Conservation (phyloP, 371 early-diverging fungal genomes). For the Syncephalastrum monosporum region DNA sequence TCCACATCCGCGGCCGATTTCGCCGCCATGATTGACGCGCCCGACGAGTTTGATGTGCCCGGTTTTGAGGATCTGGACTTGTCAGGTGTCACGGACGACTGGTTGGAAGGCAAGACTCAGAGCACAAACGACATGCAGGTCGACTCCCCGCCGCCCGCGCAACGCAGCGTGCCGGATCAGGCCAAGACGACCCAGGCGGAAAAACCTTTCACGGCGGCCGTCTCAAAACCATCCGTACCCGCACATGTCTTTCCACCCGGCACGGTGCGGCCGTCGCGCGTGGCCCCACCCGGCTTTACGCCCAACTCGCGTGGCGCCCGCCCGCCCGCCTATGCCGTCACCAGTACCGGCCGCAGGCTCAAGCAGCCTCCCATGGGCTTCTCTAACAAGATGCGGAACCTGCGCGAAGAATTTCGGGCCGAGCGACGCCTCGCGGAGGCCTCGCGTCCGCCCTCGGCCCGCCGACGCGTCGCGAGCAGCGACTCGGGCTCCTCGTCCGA, state of each 20-base stretch:
- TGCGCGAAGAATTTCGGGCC: conserved; percentile 35
- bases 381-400: conserved; percentile 26
- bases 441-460: conserved; percentile 38
- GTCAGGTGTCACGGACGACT: conserved; percentile 39
- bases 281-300: conserved; percentile 15
- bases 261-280: background rate
- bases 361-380: conserved; percentile 45
- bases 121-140: background rate
- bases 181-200: background rate
- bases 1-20: background rate
- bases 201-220: background rate
- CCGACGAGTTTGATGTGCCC: conserved; percentile 12
- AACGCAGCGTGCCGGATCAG: background rate
- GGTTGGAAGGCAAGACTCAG: conserved; percentile 22
- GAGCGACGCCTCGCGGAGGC: conserved; percentile 35
- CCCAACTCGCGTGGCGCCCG: conserved; percentile 8
- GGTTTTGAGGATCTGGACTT: conserved; percentile 37
- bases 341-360: conserved; percentile 38
- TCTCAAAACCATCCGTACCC: background rate
- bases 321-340: conserved; percentile 37
- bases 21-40: background rate
- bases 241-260: background rate
- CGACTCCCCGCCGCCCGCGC: background rate
- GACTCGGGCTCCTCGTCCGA: conserved; percentile 25
- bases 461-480: conserved; percentile 15